These are phyloP conservation scores for Eucalyptus erythrocorys DNA, from an alignment of 345 rosid species.

Conservation along the genomic window DNA sequence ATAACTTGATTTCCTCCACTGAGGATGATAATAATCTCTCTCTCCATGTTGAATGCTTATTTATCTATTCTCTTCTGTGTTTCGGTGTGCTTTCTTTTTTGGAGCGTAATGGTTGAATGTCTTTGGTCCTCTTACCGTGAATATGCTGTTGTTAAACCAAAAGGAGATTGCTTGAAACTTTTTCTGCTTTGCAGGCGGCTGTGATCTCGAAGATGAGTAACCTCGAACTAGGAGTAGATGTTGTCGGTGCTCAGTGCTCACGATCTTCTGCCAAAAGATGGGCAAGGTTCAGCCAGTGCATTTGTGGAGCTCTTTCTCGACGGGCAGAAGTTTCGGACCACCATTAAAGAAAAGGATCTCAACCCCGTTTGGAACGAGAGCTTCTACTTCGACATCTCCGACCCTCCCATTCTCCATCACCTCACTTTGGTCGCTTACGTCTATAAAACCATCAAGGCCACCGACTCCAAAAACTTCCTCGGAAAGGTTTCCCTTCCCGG, in stretches of 20 bases:
- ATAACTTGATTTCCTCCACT: not conserved
- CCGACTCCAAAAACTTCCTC: slow-evolving; percentile 71
- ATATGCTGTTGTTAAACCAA: not conserved
- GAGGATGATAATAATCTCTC: not conserved
- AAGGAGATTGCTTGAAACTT: not conserved
- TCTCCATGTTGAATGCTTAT: too few species aligned
- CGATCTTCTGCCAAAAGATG: slow-evolving; percentile 90
- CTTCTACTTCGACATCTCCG: slow-evolving; percentile 84
- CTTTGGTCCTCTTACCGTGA: not conserved
- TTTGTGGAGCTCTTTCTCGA: slow-evolving; percentile 83
- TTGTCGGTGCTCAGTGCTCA: slow-evolving; percentile 92
- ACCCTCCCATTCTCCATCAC: slow-evolving; percentile 65
- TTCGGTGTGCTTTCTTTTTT: not conserved
- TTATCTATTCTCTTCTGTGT: not conserved
- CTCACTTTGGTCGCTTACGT: slow-evolving; percentile 66
- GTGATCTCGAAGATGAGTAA: slow-evolving; percentile 27
- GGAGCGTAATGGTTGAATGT: not conserved
- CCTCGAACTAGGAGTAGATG: slow-evolving; percentile 83
- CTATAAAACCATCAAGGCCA: slow-evolving; percentile 42
- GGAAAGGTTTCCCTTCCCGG: slow-evolving; percentile 77
- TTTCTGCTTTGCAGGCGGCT: slow-evolving; percentile 18
- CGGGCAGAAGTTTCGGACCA: slow-evolving; percentile 78
- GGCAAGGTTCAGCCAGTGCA: slow-evolving; percentile 77
- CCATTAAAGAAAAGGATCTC: slow-evolving; percentile 80
- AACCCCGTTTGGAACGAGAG: slow-evolving; percentile 96